phyloP scores from a whole-genome alignment of 2,329 filamentous ascomycete species.

The Hansfordia pulvinata region DNA sequence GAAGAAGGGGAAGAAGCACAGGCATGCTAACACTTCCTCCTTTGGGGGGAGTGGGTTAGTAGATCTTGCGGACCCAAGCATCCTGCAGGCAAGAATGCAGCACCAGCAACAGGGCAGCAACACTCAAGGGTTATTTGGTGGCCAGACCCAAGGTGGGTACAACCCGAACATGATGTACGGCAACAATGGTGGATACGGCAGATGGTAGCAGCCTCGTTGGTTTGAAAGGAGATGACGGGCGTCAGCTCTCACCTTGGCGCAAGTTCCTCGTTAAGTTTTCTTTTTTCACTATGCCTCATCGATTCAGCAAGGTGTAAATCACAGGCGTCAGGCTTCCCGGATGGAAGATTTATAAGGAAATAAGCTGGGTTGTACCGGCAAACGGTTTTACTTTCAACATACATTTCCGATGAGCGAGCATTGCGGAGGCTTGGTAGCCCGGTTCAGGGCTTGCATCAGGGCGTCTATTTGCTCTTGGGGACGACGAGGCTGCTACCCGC shows the following conservation, averaged over 20 bases:
- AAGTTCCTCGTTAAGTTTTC: slow-evolving; percentile 7
- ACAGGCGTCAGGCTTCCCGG: slow-evolving; percentile 14
- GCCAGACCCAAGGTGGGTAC: slow-evolving; percentile 91
- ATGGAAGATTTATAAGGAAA: slow-evolving; percentile 12
- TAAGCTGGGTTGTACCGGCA: slow-evolving; percentile 16
- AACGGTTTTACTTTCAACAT: slow-evolving; percentile 26
- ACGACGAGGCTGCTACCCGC: slow-evolving; percentile 16
- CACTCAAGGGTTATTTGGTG: slow-evolving; percentile 80
- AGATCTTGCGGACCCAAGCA: slow-evolving; percentile 99
- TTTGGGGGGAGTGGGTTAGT: slow-evolving; percentile 98
- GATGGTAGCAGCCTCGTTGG: slow-evolving; percentile 50
- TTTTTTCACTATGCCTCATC: slow-evolving; percentile 5
- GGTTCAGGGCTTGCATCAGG: slow-evolving; percentile 19
- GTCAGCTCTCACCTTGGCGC: too few species aligned
- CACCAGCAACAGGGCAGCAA: slow-evolving; percentile 64
- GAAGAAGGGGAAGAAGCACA: slow-evolving; percentile 99
- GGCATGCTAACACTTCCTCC: slow-evolving; percentile 99
- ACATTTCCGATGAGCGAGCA: too few species aligned
- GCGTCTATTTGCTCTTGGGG: slow-evolving; percentile 20
- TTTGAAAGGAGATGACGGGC: too few species aligned
- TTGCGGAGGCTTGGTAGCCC: slow-evolving; percentile 22
- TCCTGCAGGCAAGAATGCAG: slow-evolving; percentile 95
- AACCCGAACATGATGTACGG: slow-evolving; percentile 71
- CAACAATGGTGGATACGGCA: slow-evolving; percentile 46
- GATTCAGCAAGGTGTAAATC: slow-evolving; percentile 13